Conservation (phyloP, 352 stramenopile genomes). For the Thalassiosira livingstoniorum region DNA sequence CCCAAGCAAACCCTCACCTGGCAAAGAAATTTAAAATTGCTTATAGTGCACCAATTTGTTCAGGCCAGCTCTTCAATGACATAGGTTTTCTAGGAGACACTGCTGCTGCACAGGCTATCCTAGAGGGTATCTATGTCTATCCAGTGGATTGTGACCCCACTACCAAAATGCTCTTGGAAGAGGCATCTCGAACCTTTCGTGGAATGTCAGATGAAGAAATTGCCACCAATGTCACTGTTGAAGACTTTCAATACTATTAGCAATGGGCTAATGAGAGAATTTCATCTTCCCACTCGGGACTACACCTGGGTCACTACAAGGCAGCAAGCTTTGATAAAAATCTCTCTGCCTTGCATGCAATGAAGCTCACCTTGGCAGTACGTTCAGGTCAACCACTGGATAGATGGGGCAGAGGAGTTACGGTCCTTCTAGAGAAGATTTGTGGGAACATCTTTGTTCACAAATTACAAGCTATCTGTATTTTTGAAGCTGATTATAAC, state of each 20-base stretch:
- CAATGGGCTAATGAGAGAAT: slow-evolving; percentile 17
- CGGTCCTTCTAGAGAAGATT: slow-evolving; percentile 31
- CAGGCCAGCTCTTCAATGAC: neutral
- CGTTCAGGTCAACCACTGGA: slow-evolving; percentile 10
- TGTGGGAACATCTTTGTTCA: slow-evolving; percentile 19
- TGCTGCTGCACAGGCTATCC: neutral
- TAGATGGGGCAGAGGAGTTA: slow-evolving; percentile 28
- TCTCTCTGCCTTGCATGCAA: slow-evolving; percentile 22
- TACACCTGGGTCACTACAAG: slow-evolving; percentile 49
- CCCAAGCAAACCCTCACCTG: neutral
- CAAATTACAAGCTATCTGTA: slow-evolving; percentile 17
- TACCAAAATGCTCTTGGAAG: neutral
- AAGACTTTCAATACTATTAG: slow-evolving; percentile 41
- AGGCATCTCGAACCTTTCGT: slow-evolving; percentile 12
- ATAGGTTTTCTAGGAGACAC: neutral
- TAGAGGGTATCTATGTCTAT: slow-evolving; percentile 21
- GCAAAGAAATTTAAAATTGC: neutral
- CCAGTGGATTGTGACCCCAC: slow-evolving; percentile 1
- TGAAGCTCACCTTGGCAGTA: slow-evolving; percentile 8
- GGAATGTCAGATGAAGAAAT: neutral
- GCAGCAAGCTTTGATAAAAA: slow-evolving; percentile 17
- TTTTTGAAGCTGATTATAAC: slow-evolving; percentile 37
- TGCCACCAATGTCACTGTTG: neutral
- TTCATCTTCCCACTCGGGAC: slow-evolving; percentile 27
- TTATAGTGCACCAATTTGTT: neutral